Conservation (phyloP, 2,329 filamentous ascomycete species). For the Alternaria sp. region DNA sequence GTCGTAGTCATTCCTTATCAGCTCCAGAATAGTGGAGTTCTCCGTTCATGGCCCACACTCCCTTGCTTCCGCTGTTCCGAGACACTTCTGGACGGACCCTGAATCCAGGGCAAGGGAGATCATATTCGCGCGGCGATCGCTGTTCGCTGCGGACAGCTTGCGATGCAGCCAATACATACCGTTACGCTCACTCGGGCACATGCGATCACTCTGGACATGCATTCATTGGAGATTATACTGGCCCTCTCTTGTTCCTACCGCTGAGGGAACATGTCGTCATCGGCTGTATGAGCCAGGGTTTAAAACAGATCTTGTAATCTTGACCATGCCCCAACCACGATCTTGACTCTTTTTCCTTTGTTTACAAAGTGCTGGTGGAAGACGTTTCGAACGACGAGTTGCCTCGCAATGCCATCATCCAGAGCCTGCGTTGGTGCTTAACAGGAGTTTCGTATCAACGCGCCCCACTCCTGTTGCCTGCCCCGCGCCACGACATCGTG, state of each 20-base stretch:
- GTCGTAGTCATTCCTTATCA: not conserved
- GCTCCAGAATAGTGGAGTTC: not conserved
- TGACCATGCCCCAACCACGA: not conserved
- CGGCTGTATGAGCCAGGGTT: not conserved
- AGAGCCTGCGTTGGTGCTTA: constrained; percentile 3
- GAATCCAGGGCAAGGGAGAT: not conserved
- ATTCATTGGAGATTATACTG: not conserved
- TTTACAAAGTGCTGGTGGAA: not conserved
- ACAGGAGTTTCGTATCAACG: constrained; percentile 3
- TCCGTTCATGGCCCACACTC: not conserved
- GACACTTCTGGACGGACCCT: not conserved
- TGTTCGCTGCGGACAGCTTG: not conserved
- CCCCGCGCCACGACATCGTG: constrained; percentile 15
- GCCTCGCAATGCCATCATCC: not conserved
- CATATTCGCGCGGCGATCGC: not conserved
- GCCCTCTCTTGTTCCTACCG: not conserved
- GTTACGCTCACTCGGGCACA: not conserved
- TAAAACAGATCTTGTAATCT: not conserved
- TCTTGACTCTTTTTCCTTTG: not conserved
- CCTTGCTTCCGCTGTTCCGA: not conserved
- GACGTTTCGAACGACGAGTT: not conserved
- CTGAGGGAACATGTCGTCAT: not conserved
- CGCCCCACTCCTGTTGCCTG: constrained; percentile 16
- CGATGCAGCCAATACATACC: not conserved
- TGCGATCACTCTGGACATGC: not conserved